Evolutionary conservation across 805 yeast species (phyloP), one percentile per base, ranked within the genome.

Genomic region (Pichia scutulata): DNA sequence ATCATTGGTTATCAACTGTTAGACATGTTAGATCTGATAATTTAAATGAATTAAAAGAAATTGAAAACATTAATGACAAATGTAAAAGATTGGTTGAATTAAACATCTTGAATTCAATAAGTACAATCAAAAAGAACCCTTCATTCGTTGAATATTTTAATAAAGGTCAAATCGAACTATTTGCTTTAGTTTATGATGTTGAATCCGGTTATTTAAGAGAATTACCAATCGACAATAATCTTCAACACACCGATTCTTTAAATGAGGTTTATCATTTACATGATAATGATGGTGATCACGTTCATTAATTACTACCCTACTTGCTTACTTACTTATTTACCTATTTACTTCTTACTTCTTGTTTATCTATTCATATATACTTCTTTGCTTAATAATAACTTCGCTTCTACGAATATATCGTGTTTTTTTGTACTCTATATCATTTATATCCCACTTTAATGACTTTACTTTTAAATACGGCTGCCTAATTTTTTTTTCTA

Each of bases 171-270:
- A 73, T 90, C 37, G 84, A 86, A 63, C 82, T 90, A 41, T 81
- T 86, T 75, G 97, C 96, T 0, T 67, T 89, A 60, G 76, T 90
- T 46, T 90, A 89, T 70, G 89, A 89, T 62, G 95, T 89, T 23
- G 81, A 77, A 36, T 76, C 86, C 16, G 97, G 97, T 23, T 72
- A 74, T 28, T 70, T 89, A 50, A 59, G 57, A 33, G 68, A 68
- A 51, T 49, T 68, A 18, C 69, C 66, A 36, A 52, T 66, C 5
- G 61, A 58, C 18, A 57, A 49, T 22, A 12, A 18, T 7, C 6
- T 10, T 33, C 37, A n/a, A 7, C 37, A 33, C 8, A 33, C n/a
- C 7, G 59, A 56, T 9, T 58, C 44, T 9, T 43, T 43, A 47
- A 52, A 57, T 46, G 64, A 61, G 41, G 66, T 62, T 36, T 62